These are phyloP conservation scores for Lichtheimia ramosa DNA, from an alignment of 371 early-diverging fungal species.

Conservation along the genomic window DNA sequence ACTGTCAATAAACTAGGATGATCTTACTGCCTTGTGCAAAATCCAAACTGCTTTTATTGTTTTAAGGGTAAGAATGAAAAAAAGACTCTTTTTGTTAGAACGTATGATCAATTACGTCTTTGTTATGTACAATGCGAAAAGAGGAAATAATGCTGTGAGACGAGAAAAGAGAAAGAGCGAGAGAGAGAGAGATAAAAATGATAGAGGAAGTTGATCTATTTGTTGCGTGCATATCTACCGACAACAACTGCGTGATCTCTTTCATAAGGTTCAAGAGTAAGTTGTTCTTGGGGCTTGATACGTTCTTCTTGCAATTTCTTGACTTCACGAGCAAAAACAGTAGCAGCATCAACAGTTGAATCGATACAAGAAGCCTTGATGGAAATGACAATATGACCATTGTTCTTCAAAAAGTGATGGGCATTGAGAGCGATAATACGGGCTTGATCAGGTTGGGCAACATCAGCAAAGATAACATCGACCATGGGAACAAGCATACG, in stretches of 20 bases:
- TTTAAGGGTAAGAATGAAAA: no score
- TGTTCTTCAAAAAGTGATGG: constrained; percentile 98
- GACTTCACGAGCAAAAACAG: constrained; percentile 99
- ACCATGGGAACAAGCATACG: constrained; percentile 99
- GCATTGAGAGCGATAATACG: constrained; percentile 99
- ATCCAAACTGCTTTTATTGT: no score
- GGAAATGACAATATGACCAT: constrained; percentile 98
- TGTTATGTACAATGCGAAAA: constrained; percentile 7
- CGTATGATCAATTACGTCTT: background rate
- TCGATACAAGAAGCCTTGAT: constrained; percentile 99
- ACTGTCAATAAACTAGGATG: no score
- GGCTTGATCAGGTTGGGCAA: constrained; percentile 99
- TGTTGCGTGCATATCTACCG: constrained; percentile 82
- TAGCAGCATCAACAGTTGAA: constrained; percentile 97
- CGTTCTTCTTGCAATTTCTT: constrained; percentile 98
- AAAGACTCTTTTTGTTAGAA: background rate
- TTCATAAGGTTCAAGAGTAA: constrained; percentile 99
- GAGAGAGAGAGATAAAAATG: background rate
- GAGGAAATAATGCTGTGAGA: background rate
- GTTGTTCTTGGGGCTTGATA: constrained; percentile 99
- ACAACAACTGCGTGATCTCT: constrained; percentile 99
- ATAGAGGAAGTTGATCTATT: constrained; percentile 33
- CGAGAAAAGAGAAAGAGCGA: background rate
- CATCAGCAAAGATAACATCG: constrained; percentile 99
- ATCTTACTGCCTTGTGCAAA: no score